Evolutionary conservation across 768 basidiomycete species (phyloP), one percentile per base, ranked within the genome.

Genomic region (Amanita fuliginea): DNA sequence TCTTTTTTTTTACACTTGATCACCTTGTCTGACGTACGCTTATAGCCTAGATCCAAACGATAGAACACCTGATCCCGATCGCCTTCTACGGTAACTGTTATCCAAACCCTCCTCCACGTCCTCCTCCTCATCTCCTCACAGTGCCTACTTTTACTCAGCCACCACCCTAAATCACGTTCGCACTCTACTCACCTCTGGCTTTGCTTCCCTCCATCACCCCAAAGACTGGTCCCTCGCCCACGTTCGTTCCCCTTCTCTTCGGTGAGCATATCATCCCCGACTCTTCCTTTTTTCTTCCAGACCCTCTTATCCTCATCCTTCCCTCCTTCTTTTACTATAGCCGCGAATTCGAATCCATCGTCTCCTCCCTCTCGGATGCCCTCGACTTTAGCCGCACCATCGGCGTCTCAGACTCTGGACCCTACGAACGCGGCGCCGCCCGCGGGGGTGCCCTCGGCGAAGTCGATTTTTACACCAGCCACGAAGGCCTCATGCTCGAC

Each of bases 81-180:
- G 96, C 16, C 70, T 99, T 7, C 69, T 98, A 9, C 84, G 80
- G 91, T 85, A 56, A 45, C 52, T 54, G 13, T 32, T 42, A 5
- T 47, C n/a, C 16, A n/a, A n/a, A n/a, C n/a, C 13, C 13, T 5
- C 35, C 19, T 9, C 22, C 32, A 14, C 30, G 18, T 16, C 26
- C 32, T 46, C 13, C 30, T 30, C 30, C 30, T 30, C 30, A 30
- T 30, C 9, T 30, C 30, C 30, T 30, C 30, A 30, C 55, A 93
- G 89, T 54, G 93, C 95, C 2, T 98, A 98, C 74, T 97, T 97
- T 69, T 85, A 98, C 67, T 97, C 95, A 0, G 77, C 91, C 0
- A 77, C 93, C 6, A 98, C 96, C 0, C 73, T 97, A 36, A 99
- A 99, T 68, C 30, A 30, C 30, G 2, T 30, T 30, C 30, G 30